Evolutionary conservation across 805 yeast species (phyloP).

Genomic region (Sugiyamaella valdiviana): DNA sequence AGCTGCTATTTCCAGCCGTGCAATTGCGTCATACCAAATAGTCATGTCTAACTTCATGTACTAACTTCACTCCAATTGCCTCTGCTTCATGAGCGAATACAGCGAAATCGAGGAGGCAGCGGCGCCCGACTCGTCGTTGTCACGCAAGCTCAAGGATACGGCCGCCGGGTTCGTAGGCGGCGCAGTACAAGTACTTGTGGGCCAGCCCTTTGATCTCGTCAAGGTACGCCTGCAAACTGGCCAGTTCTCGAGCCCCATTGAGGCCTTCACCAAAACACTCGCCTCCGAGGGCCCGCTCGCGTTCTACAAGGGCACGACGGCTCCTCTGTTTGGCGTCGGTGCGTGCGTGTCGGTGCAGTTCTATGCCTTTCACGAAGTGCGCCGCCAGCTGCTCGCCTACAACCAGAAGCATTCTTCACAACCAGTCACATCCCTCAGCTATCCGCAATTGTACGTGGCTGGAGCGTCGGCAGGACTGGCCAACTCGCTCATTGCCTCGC

Average conservation of each 20-base stretch:
- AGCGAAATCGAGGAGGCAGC: not conserved
- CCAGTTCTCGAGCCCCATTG: conserved; percentile 46
- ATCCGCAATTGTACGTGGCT: conserved; percentile 52
- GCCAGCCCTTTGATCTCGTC: conserved; percentile 66
- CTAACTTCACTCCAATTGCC: too few relatives aligned
- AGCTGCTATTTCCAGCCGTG: too few relatives aligned
- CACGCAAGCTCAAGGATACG: conserved; percentile 47
- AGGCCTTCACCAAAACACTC: conserved; percentile 48
- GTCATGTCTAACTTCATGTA: not conserved
- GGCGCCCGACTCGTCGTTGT: conserved; percentile 26
- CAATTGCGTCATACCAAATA: too few relatives aligned
- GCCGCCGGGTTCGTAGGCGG: conserved; percentile 52
- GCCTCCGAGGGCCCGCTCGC: conserved; percentile 57
- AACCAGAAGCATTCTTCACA: conserved; percentile 9
- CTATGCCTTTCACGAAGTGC: conserved; percentile 65
- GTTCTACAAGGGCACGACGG: conserved; percentile 61
- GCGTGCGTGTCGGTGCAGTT: conserved; percentile 65
- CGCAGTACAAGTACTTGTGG: conserved; percentile 49
- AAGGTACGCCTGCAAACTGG: conserved; percentile 70
- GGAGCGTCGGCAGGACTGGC: conserved; percentile 64
- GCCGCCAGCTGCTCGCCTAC: conserved; percentile 45
- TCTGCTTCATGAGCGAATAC: not conserved
- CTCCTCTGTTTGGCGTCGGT: conserved; percentile 65
- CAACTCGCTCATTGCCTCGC: conserved; percentile 57
- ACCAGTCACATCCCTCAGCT: conserved; percentile 30